These are phyloP conservation scores for Liriodendron chinense DNA, from an alignment of 164 flowering plant species.

Conservation along the genomic window DNA sequence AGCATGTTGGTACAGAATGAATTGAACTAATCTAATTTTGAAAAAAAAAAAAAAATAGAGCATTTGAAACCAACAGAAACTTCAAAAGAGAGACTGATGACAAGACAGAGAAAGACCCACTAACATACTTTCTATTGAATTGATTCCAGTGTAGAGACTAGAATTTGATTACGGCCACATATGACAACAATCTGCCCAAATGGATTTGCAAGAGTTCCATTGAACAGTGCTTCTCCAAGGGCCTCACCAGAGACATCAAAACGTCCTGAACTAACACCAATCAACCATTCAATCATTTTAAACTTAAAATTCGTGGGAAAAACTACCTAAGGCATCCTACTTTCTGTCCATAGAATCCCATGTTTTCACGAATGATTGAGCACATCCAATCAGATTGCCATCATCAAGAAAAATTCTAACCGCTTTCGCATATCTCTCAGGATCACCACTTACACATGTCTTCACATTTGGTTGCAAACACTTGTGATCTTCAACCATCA, in stretches of 20 bases:
- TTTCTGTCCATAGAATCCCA: constrained; percentile 99
- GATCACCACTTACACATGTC: constrained; percentile 95
- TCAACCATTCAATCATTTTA: neutral
- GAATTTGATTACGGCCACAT: constrained; percentile 76
- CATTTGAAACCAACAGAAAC: too few species aligned
- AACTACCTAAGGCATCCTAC: constrained; percentile 80
- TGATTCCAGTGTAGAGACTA: constrained; percentile 59
- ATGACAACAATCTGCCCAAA: constrained; percentile 77
- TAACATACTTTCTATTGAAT: constrained; percentile 63
- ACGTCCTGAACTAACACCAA: neutral
- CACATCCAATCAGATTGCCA: constrained; percentile 82
- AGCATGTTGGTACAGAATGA: too few species aligned
- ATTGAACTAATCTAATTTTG: too few species aligned
- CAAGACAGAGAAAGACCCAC: neutral
- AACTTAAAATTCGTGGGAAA: too few species aligned
- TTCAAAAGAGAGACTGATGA: too few species aligned
- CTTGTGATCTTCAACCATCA: too few species aligned
- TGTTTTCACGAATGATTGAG: constrained; percentile 94
- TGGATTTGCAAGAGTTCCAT: constrained; percentile 52
- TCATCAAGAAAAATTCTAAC: constrained; percentile 94
- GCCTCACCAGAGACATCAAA: constrained; percentile 47
- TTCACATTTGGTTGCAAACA: constrained; percentile 88
- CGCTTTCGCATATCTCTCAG: constrained; percentile 86
- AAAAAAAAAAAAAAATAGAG: too few species aligned
- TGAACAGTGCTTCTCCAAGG: constrained; percentile 67